Percentiles rank a stretch among this genome's conserved stretches.
These are phyloP conservation scores for Pluteus cervinus DNA, from an alignment of 768 basidiomycete species.

Conservation along the genomic window DNA sequence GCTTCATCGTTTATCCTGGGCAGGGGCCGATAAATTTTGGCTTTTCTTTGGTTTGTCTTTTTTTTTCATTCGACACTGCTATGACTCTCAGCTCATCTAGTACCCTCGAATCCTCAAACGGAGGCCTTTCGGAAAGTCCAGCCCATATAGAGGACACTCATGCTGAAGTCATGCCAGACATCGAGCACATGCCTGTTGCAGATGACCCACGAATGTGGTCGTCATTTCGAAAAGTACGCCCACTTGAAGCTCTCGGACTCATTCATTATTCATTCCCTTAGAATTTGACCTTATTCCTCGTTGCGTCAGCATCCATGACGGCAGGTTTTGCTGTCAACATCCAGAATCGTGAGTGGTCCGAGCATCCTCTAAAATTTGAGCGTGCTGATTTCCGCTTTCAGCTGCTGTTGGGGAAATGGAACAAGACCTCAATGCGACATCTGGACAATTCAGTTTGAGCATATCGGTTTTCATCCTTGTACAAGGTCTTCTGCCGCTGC, in stretches of 20 bases:
- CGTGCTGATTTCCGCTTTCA: too few species aligned
- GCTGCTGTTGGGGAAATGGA: constrained; percentile 62
- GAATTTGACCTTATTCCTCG: constrained; percentile 39
- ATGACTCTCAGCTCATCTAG: too few species aligned
- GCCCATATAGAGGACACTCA: too few species aligned
- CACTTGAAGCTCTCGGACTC: constrained; percentile 1
- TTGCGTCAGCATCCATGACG: constrained; percentile 50
- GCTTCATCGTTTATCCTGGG: too few species aligned
- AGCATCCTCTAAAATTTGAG: too few species aligned
- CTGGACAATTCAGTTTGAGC: constrained; percentile 57
- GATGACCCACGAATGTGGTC: constrained; percentile 65
- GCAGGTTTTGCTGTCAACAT: constrained; percentile 54
- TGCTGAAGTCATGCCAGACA: too few species aligned
- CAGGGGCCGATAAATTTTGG: too few species aligned
- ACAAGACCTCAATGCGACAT: constrained; percentile 50
- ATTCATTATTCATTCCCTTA: constrained; percentile 16
- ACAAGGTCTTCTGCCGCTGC: constrained; percentile 61
- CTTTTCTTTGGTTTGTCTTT: too few species aligned
- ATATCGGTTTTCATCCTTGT: constrained; percentile 69
- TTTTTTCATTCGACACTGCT: too few species aligned
- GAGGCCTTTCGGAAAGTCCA: too few species aligned
- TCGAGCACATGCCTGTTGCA: constrained; percentile 47
- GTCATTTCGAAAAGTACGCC: constrained; percentile 42
- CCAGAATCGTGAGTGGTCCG: constrained; percentile 50
- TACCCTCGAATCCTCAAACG: too few species aligned